Evolutionary conservation across 345 rosid species (phyloP), one percentile per base, ranked within the genome.

Genomic region (Hypericum androsaemum): DNA sequence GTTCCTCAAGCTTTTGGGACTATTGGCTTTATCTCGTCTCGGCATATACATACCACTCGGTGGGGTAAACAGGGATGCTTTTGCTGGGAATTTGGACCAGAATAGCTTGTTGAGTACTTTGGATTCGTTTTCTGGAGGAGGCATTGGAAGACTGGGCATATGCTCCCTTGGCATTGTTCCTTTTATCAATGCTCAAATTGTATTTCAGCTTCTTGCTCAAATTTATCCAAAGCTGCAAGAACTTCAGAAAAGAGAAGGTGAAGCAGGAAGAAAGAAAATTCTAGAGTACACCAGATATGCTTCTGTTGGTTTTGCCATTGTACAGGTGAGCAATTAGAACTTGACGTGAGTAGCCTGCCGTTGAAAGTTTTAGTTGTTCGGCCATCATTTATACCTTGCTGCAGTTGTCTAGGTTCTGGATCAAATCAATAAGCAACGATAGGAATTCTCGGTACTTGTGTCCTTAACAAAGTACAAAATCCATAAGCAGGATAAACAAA

Each of bases 171-270:
- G 98, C 40, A 92, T 92, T 64, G 96, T 92, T 54, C 98, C 96
- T 7, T 92, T 88, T 47, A 92, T 92, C 68, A 92, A 92, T 43
- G 96, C 98, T 0, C 89, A 80, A 64, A 92, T 92, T 50, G 96
- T 92, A 64, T 88, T 92, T 69, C 98, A 92, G 77, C 98, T 92
- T 75, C 92, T 92, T 63, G 83, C 96, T 50, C 96, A 88, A 74
- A 65, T 92, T 40, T 76, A 88, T 71, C 98, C 98, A n/a, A 92
- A 92, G 74, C 63, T 92, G 74, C 98, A 88, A 81, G 96, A 92
- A 65, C 96, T 92, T 63, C 98, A 88, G 79, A 92, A 92, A 68
- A 77, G 77, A 81, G 98, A 92, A 83, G 98, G 98, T 12, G 96
- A 92, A 80, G 95, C 96, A 0, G 98, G 98, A 51, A 85, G 98